phyloP scores from a whole-genome alignment of 2,329 filamentous ascomycete genomes.

The Falciphora oryzae region DNA sequence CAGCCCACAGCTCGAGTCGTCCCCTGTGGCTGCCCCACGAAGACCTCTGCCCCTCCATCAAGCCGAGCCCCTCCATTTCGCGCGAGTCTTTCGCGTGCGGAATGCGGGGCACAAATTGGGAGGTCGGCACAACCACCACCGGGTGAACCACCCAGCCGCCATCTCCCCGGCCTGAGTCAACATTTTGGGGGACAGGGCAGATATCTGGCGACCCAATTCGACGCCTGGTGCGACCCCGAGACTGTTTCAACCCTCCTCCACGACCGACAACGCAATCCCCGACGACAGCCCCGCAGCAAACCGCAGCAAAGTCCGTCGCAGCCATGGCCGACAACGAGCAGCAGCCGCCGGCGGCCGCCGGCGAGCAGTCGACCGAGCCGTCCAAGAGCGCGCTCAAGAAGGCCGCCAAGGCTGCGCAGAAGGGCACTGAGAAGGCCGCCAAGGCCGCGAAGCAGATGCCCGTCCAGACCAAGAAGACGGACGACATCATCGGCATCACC shows the following conservation, averaged over 20 bases:
- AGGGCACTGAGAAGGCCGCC: slow-evolving; percentile 55
- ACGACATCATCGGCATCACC: slow-evolving; percentile 81
- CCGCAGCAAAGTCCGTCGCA: not conserved
- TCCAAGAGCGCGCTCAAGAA: slow-evolving; percentile 63
- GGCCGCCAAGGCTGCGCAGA: slow-evolving; percentile 58
- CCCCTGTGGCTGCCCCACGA: not conserved
- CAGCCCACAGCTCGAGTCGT: not conserved
- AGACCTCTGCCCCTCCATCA: slow-evolving; percentile 8
- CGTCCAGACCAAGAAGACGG: slow-evolving; percentile 52
- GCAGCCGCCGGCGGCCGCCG: slow-evolving; percentile 8
- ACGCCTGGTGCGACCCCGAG: too few relatives aligned
- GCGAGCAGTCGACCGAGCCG: slow-evolving; percentile 28
- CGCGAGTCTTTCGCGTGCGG: slow-evolving; percentile 8
- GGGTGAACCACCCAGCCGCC: not conserved
- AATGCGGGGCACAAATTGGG: slow-evolving; percentile 14
- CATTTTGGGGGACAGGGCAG: not conserved
- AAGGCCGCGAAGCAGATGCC: slow-evolving; percentile 53
- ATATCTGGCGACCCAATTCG: not conserved
- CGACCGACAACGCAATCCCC: not conserved
- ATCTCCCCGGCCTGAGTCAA: not conserved
- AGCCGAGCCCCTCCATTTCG: slow-evolving; percentile 2
- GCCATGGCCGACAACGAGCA: slow-evolving; percentile 9
- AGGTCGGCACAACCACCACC: too few relatives aligned
- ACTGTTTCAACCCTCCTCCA: too few relatives aligned
- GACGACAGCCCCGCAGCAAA: too few relatives aligned